Evolutionary conservation across 345 rosid genomes (phyloP).

Genomic region (Camelina neglecta): DNA sequence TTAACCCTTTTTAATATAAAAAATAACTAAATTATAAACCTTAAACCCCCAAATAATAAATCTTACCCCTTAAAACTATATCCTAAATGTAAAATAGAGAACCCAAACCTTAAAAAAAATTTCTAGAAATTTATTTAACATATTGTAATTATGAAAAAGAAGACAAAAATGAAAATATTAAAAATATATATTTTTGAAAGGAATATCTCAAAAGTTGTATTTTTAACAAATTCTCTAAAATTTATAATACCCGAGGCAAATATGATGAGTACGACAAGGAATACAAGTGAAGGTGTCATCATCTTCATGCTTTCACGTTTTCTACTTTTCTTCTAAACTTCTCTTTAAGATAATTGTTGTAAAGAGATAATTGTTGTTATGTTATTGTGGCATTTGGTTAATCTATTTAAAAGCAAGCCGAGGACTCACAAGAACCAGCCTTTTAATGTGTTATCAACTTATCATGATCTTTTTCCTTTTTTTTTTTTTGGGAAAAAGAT

Average conservation of each 20-base stretch:
- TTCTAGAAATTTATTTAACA: no score
- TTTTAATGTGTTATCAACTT: no score
- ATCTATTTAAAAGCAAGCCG: neutral
- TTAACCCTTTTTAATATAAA: no score
- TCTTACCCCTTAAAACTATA: no score
- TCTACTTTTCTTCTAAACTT: slow-evolving; percentile 3
- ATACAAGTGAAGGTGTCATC: slow-evolving; percentile 2
- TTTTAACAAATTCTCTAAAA: neutral
- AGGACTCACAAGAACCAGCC: neutral
- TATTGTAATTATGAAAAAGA: no score
- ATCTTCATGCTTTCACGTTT: slow-evolving; percentile 17
- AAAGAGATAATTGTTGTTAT: neutral
- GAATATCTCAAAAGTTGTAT: no score
- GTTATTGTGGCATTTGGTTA: neutral
- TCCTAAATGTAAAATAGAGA: no score
- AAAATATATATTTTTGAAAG: neutral
- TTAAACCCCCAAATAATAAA: no score
- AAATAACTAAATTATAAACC: no score
- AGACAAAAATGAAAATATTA: no score
- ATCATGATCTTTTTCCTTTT: neutral
- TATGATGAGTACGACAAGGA: slow-evolving; percentile 5
- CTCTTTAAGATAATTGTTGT: neutral
- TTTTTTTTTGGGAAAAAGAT: no score
- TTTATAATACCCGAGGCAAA: slow-evolving; percentile 24
- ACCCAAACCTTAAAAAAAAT: no score